Base-by-base conservation (phyloP, 352 stramenopile genomes). In the Globisporangium nunn region DNA sequence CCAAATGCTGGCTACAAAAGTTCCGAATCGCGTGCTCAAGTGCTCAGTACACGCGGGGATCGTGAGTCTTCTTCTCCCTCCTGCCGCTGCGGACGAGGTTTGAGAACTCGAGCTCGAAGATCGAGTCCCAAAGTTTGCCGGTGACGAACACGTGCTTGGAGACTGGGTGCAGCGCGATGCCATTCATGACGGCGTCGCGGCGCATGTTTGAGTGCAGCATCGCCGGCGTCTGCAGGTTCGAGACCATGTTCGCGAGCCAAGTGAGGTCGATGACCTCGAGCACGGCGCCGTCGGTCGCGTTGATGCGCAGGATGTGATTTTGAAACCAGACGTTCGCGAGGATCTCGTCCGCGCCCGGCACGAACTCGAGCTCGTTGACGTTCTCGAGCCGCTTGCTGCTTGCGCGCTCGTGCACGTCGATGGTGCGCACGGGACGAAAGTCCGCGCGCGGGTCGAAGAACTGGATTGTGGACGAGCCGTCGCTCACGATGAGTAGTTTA, bases 251-350 rank as follows among this genome's bases (percentile, higher is more conserved):
- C 10, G 58, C 47, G 35, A 94, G 59, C 75, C 78, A 86, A 31
- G 66, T 58, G 14, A 96, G 59, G 58, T 95, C 77, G 15, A 94
- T 76, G 46, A 71, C 57, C 58, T 93, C 81, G 17, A 92, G 52
- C 23, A 96, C 79, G 17, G 59, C 46, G 18, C 87, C 87, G 31
- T 68, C 83, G n/a, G 40, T 50, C 15, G 80, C 68, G 56, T 95
- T 70, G 49, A 96, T 96, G 12, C 81, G 77, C 45, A 95, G 52
- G 28, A 96, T 72, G 50, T 81, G 37, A 58, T 88, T 72, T 48
- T 81, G 62, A 58, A 88, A 87, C 87, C 87, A 96, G 18, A 96
- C 79, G 56, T 96, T 96, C 15, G 87, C 87, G 10, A 95, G 71
- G 23, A 96, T 70, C 56, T 93, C 81, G 33, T 95, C 67, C 52